Evolutionary conservation across 2,329 filamentous ascomycete species (phyloP).

Genomic region (Trichoderma sp.): DNA sequence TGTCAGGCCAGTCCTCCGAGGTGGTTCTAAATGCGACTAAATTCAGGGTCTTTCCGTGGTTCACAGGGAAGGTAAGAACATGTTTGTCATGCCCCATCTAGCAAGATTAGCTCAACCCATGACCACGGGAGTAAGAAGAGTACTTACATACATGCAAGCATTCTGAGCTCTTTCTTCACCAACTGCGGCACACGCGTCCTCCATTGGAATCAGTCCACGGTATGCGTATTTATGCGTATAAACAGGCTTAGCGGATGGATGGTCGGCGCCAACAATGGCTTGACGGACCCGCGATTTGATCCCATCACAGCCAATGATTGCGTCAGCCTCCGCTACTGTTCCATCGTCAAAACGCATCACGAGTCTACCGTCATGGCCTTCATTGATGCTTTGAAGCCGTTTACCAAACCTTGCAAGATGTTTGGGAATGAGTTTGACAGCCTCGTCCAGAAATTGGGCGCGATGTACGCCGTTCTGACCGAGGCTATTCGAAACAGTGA

Average conservation of each 20-base stretch:
- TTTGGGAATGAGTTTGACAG: slow-evolving; percentile 42
- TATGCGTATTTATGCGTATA: slow-evolving; percentile 20
- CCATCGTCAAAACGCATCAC: slow-evolving; percentile 44
- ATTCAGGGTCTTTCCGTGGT: slow-evolving; percentile 14
- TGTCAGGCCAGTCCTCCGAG: slow-evolving; percentile 17
- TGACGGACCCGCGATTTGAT: slow-evolving; percentile 23
- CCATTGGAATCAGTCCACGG: slow-evolving; percentile 13
- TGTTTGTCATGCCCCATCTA: slow-evolving; percentile 4
- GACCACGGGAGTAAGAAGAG: background rate
- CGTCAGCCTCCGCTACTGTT: slow-evolving; percentile 37
- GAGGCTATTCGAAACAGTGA: background rate
- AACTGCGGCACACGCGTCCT: slow-evolving; percentile 15
- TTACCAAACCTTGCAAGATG: slow-evolving; percentile 40
- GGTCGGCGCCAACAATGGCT: background rate
- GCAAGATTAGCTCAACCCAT: background rate
- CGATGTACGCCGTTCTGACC: slow-evolving; percentile 28
- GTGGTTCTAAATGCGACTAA: slow-evolving; percentile 10
- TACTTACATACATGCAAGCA: slow-evolving; percentile 9
- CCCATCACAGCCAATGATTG: slow-evolving; percentile 16
- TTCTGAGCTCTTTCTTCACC: slow-evolving; percentile 16
- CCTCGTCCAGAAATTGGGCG: slow-evolving; percentile 44
- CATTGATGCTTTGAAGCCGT: slow-evolving; percentile 37
- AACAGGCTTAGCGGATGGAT: slow-evolving; percentile 1
- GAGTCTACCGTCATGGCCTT: slow-evolving; percentile 30
- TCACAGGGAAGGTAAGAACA: slow-evolving; percentile 19